Evolutionary conservation across 2,329 filamentous ascomycete genomes (phyloP).

Genomic region (Venturia pyrina): DNA sequence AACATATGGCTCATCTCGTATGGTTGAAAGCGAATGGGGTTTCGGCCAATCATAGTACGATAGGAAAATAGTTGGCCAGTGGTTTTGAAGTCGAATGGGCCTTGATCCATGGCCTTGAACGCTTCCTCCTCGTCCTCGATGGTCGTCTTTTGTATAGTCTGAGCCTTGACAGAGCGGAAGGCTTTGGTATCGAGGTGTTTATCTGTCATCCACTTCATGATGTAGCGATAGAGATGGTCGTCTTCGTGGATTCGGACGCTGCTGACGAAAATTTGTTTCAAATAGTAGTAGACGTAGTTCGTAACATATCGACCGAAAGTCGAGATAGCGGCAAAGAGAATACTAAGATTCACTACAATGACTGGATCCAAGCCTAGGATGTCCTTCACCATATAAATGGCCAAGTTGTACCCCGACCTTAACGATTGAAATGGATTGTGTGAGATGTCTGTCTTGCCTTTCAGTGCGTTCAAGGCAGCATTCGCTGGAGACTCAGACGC

Average conservation of each 20-base stretch:
- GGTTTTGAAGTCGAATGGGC: background rate
- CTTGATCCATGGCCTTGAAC: constrained; percentile 7
- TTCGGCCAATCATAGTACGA: constrained; percentile 11
- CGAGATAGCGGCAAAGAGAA: constrained; percentile 9
- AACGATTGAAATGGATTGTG: constrained; percentile 9
- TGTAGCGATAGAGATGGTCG: constrained; percentile 9
- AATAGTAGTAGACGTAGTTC: constrained; percentile 8
- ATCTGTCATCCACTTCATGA: constrained; percentile 12
- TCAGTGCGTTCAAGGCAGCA: background rate
- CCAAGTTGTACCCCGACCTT: constrained; percentile 10
- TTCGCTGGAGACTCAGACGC: background rate
- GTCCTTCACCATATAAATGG: constrained; percentile 11
- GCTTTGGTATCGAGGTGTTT: constrained; percentile 9
- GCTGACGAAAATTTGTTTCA: background rate
- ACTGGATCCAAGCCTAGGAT: constrained; percentile 10
- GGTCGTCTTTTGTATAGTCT: constrained; percentile 6
- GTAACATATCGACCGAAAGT: constrained; percentile 11
- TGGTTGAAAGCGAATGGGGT: constrained; percentile 11
- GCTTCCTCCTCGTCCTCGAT: constrained; percentile 12
- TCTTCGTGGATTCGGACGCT: constrained; percentile 12
- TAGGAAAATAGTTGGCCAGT: constrained; percentile 6
- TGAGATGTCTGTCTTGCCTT: background rate
- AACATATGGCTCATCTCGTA: constrained; percentile 10
- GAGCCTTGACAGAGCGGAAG: constrained; percentile 11
- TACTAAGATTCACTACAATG: constrained; percentile 9